These are phyloP conservation scores for Artemisia tridentata DNA, from an alignment of 129 eudicot genomes.

Conservation along the genomic window DNA sequence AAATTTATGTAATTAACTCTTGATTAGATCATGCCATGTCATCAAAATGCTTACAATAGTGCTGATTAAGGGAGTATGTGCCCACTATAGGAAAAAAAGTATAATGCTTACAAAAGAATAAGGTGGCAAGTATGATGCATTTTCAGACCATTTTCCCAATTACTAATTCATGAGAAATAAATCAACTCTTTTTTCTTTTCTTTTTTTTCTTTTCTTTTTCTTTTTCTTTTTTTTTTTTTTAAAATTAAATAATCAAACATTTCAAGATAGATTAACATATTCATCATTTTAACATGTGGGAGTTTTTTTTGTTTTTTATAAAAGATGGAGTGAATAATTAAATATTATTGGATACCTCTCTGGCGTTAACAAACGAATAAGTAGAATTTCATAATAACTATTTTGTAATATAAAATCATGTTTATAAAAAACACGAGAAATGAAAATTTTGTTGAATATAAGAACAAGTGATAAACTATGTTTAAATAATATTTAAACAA, in stretches of 20 bases:
- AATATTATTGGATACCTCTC: neutral
- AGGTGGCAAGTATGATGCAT: too few species aligned
- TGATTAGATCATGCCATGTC: too few species aligned
- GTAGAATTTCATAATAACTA: neutral
- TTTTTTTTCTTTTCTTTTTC: too few species aligned
- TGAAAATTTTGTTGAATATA: neutral
- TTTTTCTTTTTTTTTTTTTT: too few species aligned
- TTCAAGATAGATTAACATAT: neutral
- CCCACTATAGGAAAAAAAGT: too few species aligned
- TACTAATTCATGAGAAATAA: neutral
- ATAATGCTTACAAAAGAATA: too few species aligned
- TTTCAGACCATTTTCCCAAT: too few species aligned
- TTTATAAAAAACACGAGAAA: neutral
- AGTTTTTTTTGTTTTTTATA: neutral
- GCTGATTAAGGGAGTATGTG: too few species aligned
- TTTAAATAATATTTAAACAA: neutral
- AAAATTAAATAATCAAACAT: too few species aligned
- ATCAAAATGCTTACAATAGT: too few species aligned
- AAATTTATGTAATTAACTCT: too few species aligned
- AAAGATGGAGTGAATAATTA: too few species aligned
- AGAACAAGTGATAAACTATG: neutral
- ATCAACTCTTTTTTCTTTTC: neutral
- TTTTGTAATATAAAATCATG: neutral
- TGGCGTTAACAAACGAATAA: neutral
- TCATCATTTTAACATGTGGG: neutral